Conservation (phyloP, 495 filamentous ascomycete genomes). For the Chaetomium tenue region DNA sequence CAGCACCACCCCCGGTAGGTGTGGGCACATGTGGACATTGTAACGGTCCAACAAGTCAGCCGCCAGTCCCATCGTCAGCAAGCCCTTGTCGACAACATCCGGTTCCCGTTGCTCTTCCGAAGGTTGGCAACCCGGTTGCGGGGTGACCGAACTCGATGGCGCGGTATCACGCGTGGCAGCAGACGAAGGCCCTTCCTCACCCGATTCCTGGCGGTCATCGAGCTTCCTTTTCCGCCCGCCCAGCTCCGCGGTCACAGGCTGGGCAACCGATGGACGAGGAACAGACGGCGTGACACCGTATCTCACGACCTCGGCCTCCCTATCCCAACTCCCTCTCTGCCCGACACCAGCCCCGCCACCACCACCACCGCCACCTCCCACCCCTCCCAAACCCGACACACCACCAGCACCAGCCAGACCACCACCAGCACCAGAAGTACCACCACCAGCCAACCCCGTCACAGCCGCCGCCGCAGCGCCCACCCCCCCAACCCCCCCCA, state of each 20-base stretch:
- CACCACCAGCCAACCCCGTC: background rate
- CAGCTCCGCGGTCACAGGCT: background rate
- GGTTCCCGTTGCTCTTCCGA: conserved; percentile 17
- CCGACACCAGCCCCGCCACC: background rate
- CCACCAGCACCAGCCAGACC: background rate
- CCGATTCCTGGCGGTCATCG: conserved; percentile 29
- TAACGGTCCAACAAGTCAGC: conserved; percentile 66
- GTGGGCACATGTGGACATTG: conserved; percentile 62
- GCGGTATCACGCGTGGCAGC: conserved; percentile 13
- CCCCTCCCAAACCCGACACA: background rate
- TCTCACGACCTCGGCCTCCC: background rate
- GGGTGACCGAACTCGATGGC: conserved; percentile 11
- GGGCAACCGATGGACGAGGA: conserved; percentile 18
- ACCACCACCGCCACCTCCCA: background rate
- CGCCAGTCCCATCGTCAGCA: conserved; percentile 64
- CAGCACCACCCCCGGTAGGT: conserved; percentile 80
- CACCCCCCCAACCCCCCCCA: conserved; percentile 1
- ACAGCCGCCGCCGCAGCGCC: background rate
- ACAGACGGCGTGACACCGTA: conserved; percentile 30
- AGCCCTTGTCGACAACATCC: conserved; percentile 69
- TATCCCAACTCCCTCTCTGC: background rate
- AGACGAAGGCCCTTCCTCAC: conserved; percentile 14
- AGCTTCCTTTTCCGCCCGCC: conserved; percentile 52
- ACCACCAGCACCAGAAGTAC: background rate
- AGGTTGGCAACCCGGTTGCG: conserved; percentile 17